Base-by-base conservation (phyloP, 345 rosid genomes). In the Raphanus raphanistrum region DNA sequence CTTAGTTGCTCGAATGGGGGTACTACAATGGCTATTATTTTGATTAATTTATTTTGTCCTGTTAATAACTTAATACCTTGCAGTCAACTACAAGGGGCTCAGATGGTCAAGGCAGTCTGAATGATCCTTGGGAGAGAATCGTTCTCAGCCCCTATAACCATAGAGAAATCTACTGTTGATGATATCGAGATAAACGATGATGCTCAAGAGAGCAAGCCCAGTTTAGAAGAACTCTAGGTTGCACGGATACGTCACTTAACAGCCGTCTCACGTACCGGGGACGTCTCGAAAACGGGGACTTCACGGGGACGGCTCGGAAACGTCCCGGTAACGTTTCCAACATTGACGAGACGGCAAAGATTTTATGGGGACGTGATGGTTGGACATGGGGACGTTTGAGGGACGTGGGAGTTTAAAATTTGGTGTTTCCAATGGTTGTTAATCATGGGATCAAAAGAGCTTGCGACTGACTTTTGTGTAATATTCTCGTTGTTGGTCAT, bases 61-160 rank as follows among this genome's bases (percentile, higher is more conserved):
- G 57, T 21, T 21, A 21, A 21, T 21, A 31, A 31, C 33, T 28
- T 72, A 26, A 54, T 81, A 55, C 74, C 26, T 74, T 81, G 84
- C 89, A 94, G 98, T 89, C 92, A 65, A 90, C 87, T 83, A 89
- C 98, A 16, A 89, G 90, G 98, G 21, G 98, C 98, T 13, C 97
- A 92, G 81, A 89, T 92, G 95, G 97, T 92, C 70, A 94, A 94
- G 85, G 98, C 98, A 45, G 84, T 94, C 73, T 90, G 94, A 5
- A 87, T 87, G 90, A 89, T 94, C 80, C 95, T 92, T 33, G 89
- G 90, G 68, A 86, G 86, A 82, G 95, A 86, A 78, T 87, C 97
- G 28, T 82, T 83, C 67, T 79, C 88, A 54, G 59, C 74, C 28
- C 64, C 78, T 60, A 83, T 83, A 81, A 72, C 62, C 72, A 77